Percentiles rank a stretch among this genome's conserved stretches.
These are phyloP conservation scores for Salix brachista DNA, from an alignment of 345 rosid genomes.

Conservation along the genomic window DNA sequence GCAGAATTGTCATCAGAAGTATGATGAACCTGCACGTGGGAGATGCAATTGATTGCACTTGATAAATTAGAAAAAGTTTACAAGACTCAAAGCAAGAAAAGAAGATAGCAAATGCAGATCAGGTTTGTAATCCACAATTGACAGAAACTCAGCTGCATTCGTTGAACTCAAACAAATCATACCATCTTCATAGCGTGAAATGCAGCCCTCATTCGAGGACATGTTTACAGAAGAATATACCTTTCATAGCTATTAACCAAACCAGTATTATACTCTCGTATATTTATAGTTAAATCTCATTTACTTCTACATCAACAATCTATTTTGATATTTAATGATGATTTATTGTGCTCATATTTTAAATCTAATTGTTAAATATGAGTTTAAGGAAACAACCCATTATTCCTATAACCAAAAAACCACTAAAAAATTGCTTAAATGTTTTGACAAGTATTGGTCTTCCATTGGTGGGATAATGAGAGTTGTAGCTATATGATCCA, in stretches of 20 bases:
- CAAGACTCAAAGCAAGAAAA: neutral
- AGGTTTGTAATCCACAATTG: neutral
- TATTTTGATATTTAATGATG: too few species aligned
- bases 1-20: conserved; percentile 40
- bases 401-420: too few species aligned
- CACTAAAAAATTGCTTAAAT: too few species aligned
- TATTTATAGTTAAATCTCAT: neutral
- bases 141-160: neutral
- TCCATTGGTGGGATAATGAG: too few species aligned
- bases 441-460: too few species aligned
- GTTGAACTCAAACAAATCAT: neutral
- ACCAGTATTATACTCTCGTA: neutral
- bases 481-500: too few species aligned
- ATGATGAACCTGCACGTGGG: conserved; percentile 59
- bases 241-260: neutral
- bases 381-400: too few species aligned
- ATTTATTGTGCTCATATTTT: too few species aligned
- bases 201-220: neutral
- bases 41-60: conserved; percentile 19
- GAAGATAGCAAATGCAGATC: neutral
- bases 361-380: too few species aligned
- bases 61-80: neutral
- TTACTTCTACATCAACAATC: neutral
- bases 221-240: neutral
- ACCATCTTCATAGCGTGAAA: neutral